These are phyloP conservation scores for Capsella bursapastoris DNA, from an alignment of 345 rosid species.

Conservation along the genomic window DNA sequence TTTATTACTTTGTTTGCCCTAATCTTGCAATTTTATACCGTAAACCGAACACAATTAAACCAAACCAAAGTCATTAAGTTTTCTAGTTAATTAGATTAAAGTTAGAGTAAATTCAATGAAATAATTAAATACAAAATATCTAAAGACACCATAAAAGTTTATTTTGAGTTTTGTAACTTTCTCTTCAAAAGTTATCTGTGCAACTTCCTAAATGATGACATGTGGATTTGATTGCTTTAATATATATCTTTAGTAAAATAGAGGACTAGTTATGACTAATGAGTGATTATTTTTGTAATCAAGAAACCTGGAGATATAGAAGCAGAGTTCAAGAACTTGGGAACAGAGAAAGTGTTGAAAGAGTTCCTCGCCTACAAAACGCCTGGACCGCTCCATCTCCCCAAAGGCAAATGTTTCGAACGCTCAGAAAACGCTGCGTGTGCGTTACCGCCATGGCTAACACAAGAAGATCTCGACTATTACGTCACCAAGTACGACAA, in stretches of 20 bases:
- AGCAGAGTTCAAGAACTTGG: constrained; percentile 54
- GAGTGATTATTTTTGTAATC: not conserved
- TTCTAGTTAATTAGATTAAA: too few species aligned
- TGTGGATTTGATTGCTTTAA: not conserved
- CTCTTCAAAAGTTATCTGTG: too few species aligned
- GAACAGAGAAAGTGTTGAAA: constrained; percentile 54
- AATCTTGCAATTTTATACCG: not conserved
- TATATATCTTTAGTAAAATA: too few species aligned
- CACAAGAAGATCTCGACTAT: constrained; percentile 61
- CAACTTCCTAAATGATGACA: not conserved
- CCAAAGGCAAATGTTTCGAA: constrained; percentile 58
- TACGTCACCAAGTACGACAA: constrained; percentile 54
- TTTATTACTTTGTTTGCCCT: not conserved
- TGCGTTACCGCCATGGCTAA: constrained; percentile 71
- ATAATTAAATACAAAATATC: too few species aligned
- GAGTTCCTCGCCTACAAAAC: constrained; percentile 52
- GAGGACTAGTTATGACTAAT: not conserved
- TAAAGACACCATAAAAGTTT: too few species aligned
- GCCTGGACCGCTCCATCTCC: constrained; percentile 60
- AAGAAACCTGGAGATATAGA: constrained; percentile 77
- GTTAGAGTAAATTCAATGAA: too few species aligned
- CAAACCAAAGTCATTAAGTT: not conserved
- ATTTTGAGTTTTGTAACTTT: too few species aligned
- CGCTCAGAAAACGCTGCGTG: constrained; percentile 33
- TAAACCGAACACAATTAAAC: not conserved